Evolutionary conservation across 2,329 filamentous ascomycete species (phyloP).

Genomic region (Truncatella angustata): DNA sequence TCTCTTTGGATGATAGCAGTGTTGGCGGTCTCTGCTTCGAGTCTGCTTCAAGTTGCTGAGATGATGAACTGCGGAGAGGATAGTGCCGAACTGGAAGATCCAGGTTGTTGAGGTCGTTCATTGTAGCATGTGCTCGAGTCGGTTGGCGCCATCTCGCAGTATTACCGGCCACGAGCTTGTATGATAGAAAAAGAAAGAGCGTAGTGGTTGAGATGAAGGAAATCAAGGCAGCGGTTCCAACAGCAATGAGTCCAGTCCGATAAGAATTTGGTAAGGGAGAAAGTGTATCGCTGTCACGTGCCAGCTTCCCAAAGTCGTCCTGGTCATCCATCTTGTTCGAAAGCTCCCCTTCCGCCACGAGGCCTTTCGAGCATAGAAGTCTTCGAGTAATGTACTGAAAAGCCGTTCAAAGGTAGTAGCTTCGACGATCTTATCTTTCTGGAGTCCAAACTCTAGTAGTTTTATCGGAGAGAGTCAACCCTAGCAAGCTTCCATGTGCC

Average conservation of each 20-base stretch:
- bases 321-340: background rate
- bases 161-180: constrained; percentile 5
- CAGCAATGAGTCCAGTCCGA: constrained; percentile 11
- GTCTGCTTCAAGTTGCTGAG: background rate
- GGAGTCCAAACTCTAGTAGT: too few species aligned
- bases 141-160: background rate
- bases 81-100: background rate
- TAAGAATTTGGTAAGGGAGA: constrained; percentile 1
- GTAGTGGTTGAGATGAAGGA: constrained; percentile 12
- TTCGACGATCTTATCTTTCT: too few species aligned
- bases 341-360: background rate
- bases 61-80: background rate
- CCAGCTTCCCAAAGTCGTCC: background rate
- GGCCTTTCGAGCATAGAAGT: background rate
- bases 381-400: too few species aligned
- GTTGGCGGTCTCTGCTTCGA: too few species aligned
- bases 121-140: too few species aligned
- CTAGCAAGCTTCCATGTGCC: too few species aligned
- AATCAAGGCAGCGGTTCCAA: constrained; percentile 10
- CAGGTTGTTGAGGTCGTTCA: background rate
- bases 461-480: too few species aligned
- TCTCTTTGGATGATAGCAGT: background rate
- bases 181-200: constrained; percentile 12
- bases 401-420: too few species aligned
- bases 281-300: constrained; percentile 5